Conservation (phyloP, 1,284 basidiomycete species). For the Gomphus bonarii region DNA sequence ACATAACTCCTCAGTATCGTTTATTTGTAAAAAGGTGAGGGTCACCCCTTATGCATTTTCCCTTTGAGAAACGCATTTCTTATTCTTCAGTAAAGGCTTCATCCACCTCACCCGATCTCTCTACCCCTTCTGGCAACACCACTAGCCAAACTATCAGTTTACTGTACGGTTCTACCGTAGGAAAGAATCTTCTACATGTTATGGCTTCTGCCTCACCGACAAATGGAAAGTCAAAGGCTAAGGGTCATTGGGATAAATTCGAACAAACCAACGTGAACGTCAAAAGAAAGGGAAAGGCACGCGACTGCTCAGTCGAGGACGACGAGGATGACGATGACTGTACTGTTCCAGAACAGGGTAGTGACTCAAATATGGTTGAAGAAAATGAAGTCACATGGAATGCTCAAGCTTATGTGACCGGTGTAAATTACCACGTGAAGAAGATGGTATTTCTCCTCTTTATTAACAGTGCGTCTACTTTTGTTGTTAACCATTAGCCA, state of each 20-base stretch:
- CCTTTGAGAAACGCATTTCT: neutral
- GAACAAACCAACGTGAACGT: neutral
- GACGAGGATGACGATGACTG: constrained; percentile 17
- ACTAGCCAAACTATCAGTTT: constrained; percentile 67
- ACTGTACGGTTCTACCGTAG: constrained; percentile 75
- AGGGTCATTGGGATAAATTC: neutral
- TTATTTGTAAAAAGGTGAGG: constrained; percentile 82
- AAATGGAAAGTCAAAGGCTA: neutral
- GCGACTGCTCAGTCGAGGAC: neutral
- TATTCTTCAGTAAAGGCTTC: constrained; percentile 42
- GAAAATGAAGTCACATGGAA: constrained; percentile 39
- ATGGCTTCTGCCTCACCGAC: constrained; percentile 17
- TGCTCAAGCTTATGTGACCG: constrained; percentile 73
- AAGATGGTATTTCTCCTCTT: constrained; percentile 85
- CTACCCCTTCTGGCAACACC: constrained; percentile 66
- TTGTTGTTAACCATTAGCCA: neutral
- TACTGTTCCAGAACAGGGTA: constrained; percentile 21
- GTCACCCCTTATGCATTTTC: neutral
- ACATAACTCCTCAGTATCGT: constrained; percentile 83
- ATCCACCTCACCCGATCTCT: constrained; percentile 68
- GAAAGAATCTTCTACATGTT: constrained; percentile 68
- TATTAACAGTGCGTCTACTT: constrained; percentile 80
- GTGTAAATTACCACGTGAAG: constrained; percentile 84
- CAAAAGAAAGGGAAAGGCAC: constrained; percentile 12
- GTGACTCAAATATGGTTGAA: constrained; percentile 26